These are phyloP conservation scores for Cardamine resedifolia DNA, from an alignment of 345 rosid genomes.

Conservation along the genomic window DNA sequence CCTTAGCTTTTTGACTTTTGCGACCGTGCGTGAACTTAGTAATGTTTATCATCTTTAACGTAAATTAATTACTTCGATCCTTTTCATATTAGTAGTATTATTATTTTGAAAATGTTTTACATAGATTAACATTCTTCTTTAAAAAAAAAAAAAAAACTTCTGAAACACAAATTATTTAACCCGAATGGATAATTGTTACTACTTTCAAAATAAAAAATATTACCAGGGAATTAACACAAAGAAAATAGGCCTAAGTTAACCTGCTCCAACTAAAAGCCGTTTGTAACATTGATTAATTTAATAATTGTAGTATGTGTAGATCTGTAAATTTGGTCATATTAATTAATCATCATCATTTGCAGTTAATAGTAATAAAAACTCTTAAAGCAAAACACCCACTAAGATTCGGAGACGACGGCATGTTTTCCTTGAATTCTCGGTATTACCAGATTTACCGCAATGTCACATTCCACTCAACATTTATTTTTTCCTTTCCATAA, in stretches of 20 bases:
- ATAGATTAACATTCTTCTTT: neutral
- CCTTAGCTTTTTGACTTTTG: slow-evolving; percentile 40
- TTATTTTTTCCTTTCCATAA: neutral
- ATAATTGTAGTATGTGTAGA: slow-evolving; percentile 4
- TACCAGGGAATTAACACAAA: neutral
- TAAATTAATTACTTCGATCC: neutral
- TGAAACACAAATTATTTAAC: neutral
- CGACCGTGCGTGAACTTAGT: slow-evolving; percentile 35
- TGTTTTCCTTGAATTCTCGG: slow-evolving; percentile 27
- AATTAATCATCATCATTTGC: slow-evolving; percentile 14
- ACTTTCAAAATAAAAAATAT: neutral
- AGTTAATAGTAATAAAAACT: slow-evolving; percentile 11
- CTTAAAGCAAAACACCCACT: slow-evolving; percentile 25
- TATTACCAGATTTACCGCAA: slow-evolving; percentile 31
- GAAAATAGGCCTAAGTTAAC: slow-evolving; percentile 8
- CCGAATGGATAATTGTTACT: neutral
- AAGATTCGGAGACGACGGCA: slow-evolving; percentile 33
- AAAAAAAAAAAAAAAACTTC: too few relatives aligned
- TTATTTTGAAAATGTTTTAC: neutral
- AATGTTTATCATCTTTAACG: slow-evolving; percentile 9
- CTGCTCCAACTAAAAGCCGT: slow-evolving; percentile 37
- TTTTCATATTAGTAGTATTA: too few relatives aligned
- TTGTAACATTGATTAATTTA: slow-evolving; percentile 12
- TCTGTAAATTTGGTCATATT: slow-evolving; percentile 6
- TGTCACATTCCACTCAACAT: slow-evolving; percentile 37